phyloP scores from a whole-genome alignment of 1,284 basidiomycete genomes.

The Athelia psychrophila region DNA sequence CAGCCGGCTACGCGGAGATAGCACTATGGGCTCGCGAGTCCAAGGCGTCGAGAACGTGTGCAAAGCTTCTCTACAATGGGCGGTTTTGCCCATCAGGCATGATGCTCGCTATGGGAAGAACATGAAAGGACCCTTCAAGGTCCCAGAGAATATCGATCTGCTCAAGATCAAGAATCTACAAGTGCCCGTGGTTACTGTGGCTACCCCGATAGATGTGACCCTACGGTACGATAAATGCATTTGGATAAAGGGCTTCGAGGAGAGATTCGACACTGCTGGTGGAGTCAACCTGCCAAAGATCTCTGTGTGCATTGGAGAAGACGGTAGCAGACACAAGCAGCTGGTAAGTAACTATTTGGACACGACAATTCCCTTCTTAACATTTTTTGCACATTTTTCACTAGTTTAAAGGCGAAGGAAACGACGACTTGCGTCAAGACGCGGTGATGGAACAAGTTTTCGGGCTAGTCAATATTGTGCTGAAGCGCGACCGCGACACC shows the following conservation, averaged over 20 bases:
- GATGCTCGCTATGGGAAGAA: conserved; percentile 21
- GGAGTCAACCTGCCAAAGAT: conserved; percentile 88
- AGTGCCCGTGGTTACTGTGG: conserved; percentile 80
- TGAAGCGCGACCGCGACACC: conserved; percentile 75
- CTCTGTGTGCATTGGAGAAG: conserved; percentile 64
- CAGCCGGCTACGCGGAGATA: conserved; percentile 48
- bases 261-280: conserved; percentile 66
- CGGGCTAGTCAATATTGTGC: conserved; percentile 81
- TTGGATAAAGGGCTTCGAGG: conserved; percentile 64
- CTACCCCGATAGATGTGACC: conserved; percentile 72
- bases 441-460: conserved; percentile 99
- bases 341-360: conserved; percentile 64
- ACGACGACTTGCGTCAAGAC: conserved; percentile 93
- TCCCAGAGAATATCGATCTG: conserved; percentile 45
- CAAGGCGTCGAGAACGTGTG: conserved; percentile 67
- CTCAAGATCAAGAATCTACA: conserved; percentile 49
- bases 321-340: conserved; percentile 75
- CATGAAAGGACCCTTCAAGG: conserved; percentile 20
- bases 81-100: conserved; percentile 54
- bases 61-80: conserved; percentile 80
- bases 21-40: conserved; percentile 38
- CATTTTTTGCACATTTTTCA: conserved; percentile 5
- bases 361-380: not conserved
- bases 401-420: conserved; percentile 89
- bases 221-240: conserved; percentile 65